phyloP scores from a whole-genome alignment of 2,329 filamentous ascomycete genomes.

The Sclerotinia subarctica region DNA sequence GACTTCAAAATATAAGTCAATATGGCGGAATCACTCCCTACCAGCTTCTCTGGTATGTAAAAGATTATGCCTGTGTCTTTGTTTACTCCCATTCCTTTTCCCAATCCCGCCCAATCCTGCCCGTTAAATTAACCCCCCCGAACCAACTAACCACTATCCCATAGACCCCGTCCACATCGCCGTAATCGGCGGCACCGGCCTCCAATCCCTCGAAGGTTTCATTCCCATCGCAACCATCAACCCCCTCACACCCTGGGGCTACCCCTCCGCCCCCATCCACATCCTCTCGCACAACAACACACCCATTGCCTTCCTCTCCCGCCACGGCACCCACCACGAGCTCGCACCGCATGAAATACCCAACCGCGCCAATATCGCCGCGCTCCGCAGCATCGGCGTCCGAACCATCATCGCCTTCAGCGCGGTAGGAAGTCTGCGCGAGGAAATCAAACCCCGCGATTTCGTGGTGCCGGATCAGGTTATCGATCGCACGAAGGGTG shows the following conservation, averaged over 20 bases:
- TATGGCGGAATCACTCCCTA: slow-evolving; percentile 20
- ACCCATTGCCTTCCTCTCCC: slow-evolving; percentile 87
- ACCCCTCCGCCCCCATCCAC: slow-evolving; percentile 70
- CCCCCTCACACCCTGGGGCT: slow-evolving; percentile 82
- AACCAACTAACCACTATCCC: not conserved
- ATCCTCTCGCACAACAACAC: slow-evolving; percentile 84
- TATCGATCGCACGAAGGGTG: slow-evolving; percentile 90
- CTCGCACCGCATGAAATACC: slow-evolving; percentile 94
- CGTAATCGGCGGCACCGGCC: slow-evolving; percentile 89
- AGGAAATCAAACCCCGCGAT: slow-evolving; percentile 91
- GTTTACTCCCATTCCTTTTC: not conserved
- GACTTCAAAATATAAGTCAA: not conserved
- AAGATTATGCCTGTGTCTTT: not conserved
- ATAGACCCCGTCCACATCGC: slow-evolving; percentile 74
- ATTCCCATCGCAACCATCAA: slow-evolving; percentile 76
- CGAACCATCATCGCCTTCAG: slow-evolving; percentile 91
- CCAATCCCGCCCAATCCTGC: not conserved
- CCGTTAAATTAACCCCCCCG: no score
- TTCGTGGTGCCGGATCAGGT: slow-evolving; percentile 96
- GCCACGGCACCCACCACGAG: slow-evolving; percentile 86
- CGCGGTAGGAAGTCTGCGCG: slow-evolving; percentile 87
- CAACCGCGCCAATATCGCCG: slow-evolving; percentile 93
- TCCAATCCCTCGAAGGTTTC: slow-evolving; percentile 83
- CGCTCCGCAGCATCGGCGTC: slow-evolving; percentile 85
- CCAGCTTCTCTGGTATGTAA: slow-evolving; percentile 17